Conservation (phyloP, 345 rosid species). For the Capsella bursapastoris region DNA sequence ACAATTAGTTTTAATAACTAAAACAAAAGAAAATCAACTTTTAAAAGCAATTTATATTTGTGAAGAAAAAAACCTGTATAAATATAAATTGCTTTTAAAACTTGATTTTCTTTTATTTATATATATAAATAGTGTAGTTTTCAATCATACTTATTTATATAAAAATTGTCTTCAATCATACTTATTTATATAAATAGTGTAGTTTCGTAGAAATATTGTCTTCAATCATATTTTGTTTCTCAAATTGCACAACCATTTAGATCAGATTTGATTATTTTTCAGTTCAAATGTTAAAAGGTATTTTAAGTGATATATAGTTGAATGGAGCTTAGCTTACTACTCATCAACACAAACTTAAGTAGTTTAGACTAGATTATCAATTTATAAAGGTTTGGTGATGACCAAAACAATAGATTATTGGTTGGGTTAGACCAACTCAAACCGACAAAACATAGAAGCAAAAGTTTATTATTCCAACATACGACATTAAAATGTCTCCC, state of each 20-base stretch:
- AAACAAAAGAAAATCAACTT: too few relatives aligned
- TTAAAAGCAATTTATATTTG: too few relatives aligned
- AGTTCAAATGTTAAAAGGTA: background rate
- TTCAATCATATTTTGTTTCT: background rate
- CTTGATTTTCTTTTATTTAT: too few relatives aligned
- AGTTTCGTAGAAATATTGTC: background rate
- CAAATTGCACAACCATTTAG: background rate
- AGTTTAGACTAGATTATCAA: background rate
- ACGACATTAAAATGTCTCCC: constrained; percentile 15
- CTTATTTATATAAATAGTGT: background rate
- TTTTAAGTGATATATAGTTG: background rate
- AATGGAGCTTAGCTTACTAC: background rate
- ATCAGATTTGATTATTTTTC: background rate
- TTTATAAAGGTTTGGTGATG: constrained; percentile 21
- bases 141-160: too few relatives aligned
- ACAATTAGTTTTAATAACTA: background rate
- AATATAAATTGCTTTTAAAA: too few relatives aligned
- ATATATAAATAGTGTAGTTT: too few relatives aligned
- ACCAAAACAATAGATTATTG: constrained; percentile 23
- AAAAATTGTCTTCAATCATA: too few relatives aligned
- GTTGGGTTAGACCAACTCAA: constrained; percentile 17
- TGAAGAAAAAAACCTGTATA: too few relatives aligned
- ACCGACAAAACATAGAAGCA: constrained; percentile 7
- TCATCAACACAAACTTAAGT: background rate
- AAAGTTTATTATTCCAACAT: constrained; percentile 29